These are phyloP conservation scores for Lecanicillium sp. DNA, from an alignment of 2,329 filamentous ascomycete genomes.

Conservation along the genomic window DNA sequence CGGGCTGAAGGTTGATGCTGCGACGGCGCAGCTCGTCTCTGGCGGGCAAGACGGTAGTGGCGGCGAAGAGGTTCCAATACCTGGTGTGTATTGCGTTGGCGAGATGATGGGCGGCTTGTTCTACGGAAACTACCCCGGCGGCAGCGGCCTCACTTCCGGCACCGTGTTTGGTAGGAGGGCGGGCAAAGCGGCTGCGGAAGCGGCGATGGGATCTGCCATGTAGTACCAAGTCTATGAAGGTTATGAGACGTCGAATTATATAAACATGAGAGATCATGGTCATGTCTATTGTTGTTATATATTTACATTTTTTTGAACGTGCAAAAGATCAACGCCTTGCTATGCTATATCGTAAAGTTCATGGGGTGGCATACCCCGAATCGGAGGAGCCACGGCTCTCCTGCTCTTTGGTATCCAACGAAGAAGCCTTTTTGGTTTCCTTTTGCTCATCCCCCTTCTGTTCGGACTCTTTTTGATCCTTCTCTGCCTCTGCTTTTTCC, in stretches of 20 bases:
- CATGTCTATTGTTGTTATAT: not conserved
- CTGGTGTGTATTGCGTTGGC: slow-evolving; percentile 53
- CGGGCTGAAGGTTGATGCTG: slow-evolving; percentile 49
- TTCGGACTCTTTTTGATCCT: slow-evolving; percentile 20
- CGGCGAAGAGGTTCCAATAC: slow-evolving; percentile 38
- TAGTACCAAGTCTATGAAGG: not conserved
- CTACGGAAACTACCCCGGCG: slow-evolving; percentile 58
- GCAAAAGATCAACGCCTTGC: slow-evolving; percentile 4
- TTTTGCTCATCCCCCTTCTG: not conserved
- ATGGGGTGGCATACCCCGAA: slow-evolving; percentile 7
- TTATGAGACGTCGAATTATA: not conserved
- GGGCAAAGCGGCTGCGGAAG: slow-evolving; percentile 28
- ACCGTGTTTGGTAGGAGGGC: slow-evolving; percentile 44
- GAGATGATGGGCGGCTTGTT: slow-evolving; percentile 64
- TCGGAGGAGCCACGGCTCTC: not conserved
- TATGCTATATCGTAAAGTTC: not conserved
- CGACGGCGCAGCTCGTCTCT: slow-evolving; percentile 49
- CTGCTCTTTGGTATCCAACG: too few species aligned
- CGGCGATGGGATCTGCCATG: too few species aligned
- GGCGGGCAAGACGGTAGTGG: too few species aligned
- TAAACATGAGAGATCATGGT: too few species aligned
- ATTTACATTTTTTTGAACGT: not conserved
- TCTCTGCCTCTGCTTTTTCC: slow-evolving; percentile 22
- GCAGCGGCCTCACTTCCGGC: slow-evolving; percentile 55
- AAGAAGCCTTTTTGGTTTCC: not conserved